Evolutionary conservation across 192 early-diverging fungal species (phyloP), one percentile per base, ranked within the genome.

Genomic region (Cladochytrium replicatum): DNA sequence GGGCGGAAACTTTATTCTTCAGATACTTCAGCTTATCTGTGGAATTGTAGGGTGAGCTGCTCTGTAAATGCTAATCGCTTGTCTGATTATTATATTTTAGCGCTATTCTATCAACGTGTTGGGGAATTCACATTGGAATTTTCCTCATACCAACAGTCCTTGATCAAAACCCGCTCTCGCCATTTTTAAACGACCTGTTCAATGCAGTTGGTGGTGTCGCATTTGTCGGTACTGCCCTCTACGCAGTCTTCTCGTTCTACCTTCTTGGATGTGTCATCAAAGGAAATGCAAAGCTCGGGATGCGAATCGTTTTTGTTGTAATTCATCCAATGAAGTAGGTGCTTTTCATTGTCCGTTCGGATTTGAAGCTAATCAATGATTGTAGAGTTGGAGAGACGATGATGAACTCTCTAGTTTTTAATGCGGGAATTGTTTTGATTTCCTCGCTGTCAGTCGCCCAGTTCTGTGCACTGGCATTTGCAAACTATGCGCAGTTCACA

Each of bases 371-470:
- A 8, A 39, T 61, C 1, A 32, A 53, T 64, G 5, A 61, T 21
- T 27, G 4, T n/a, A 77, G 77, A 34, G 53, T 79, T 43, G 73
- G 71, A 40, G 76, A 79, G 37, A 80, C 76, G 7, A 43, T 80
- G 61, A 80, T 80, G 75, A 77, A 64, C 54, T 54, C 68, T 6
- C 43, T 80, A 31, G 64, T 80, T 13, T 80, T 78, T 55, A 80
- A 80, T 51, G 58, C 63, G 19, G 78, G 78, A 21, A 51, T 80
- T 15, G 64, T 80, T 25, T 53, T 80, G 27, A 48, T 80, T 0
- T 62, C 60, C 48, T 79, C 78, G 6, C 52, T 80, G 51, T 55
- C 75, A 2, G 61, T 80, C 6, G 64, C 73, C 5, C 78, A 80
- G 53, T 80, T 80, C 46, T 71, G 64, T 46, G 59, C 72, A 15